Percentiles rank a stretch among this genome's conserved stretches.
Conservation (phyloP, 208 protist species). For the Kentomonas sorsogonicus region DNA sequence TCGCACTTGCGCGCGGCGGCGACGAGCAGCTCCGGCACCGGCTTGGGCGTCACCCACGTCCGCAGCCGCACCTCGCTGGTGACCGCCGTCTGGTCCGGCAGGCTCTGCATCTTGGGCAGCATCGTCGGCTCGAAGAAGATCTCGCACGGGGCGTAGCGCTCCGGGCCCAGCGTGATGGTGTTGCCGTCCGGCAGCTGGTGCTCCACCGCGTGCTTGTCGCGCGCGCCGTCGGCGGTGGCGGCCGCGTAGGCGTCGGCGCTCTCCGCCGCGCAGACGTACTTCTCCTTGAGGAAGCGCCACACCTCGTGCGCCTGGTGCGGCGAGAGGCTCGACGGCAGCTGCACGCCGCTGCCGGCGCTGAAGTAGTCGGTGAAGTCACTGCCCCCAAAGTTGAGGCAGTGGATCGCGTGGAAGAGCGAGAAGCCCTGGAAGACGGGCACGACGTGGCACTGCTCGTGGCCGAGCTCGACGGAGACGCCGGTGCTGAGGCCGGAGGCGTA, state of each 20-base stretch:
- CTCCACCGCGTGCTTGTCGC: slow-evolving; percentile 31
- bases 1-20: slow-evolving; percentile 78
- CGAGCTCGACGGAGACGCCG: slow-evolving; percentile 92
- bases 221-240: not conserved
- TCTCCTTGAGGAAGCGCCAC: slow-evolving; percentile 87
- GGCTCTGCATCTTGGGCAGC: slow-evolving; percentile 26
- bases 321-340: slow-evolving; percentile 32
- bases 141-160: slow-evolving; percentile 61
- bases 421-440: slow-evolving; percentile 98
- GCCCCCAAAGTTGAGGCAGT: slow-evolving; percentile 78
- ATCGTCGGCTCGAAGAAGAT: slow-evolving; percentile 71
- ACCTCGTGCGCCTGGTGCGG: slow-evolving; percentile 43
- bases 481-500: slow-evolving; percentile 83
- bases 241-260: slow-evolving; percentile 17
- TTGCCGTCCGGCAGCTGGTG: slow-evolving; percentile 80
- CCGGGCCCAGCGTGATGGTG: slow-evolving; percentile 44
- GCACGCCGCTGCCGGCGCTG: slow-evolving; percentile 14
- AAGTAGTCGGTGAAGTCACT: slow-evolving; percentile 55
- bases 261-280: slow-evolving; percentile 41
- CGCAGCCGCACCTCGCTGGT: slow-evolving; percentile 64
- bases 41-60: slow-evolving; percentile 34
- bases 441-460: slow-evolving; percentile 96
- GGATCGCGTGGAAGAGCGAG: slow-evolving; percentile 89
- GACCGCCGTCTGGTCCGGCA: slow-evolving; percentile 36
- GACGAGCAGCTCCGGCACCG: slow-evolving; percentile 67